These are phyloP conservation scores for Naganishia albida DNA, from an alignment of 1,284 basidiomycete genomes.

Conservation along the genomic window DNA sequence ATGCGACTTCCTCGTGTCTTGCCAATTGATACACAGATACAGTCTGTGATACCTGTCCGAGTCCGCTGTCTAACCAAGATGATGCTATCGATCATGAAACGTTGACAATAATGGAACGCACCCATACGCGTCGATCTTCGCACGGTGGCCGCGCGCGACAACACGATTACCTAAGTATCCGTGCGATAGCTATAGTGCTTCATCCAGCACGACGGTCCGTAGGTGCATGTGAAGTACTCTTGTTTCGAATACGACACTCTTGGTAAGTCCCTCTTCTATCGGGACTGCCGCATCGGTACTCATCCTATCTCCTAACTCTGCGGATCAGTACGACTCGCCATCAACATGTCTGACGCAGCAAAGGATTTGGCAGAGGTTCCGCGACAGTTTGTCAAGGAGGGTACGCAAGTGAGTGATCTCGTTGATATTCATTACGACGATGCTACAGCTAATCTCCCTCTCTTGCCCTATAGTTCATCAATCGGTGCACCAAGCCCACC, in stretches of 20 bases:
- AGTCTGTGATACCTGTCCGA: not conserved
- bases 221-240: no score
- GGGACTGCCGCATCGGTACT: no score
- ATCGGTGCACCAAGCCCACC: slow-evolving; percentile 95
- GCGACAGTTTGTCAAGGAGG: slow-evolving; percentile 88
- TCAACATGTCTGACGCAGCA: slow-evolving; percentile 62
- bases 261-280: no score
- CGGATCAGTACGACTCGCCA: not conserved
- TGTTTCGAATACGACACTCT: no score
- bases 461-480: slow-evolving; percentile 77
- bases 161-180: no score
- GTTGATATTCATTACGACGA: slow-evolving; percentile 31
- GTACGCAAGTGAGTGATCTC: slow-evolving; percentile 72
- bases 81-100: slow-evolving; percentile 15
- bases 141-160: not conserved
- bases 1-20: not conserved
- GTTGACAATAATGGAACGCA: not conserved
- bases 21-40: not conserved
- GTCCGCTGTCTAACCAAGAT: not conserved
- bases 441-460: not conserved
- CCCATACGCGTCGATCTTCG: not conserved
- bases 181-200: not conserved
- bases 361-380: slow-evolving; percentile 89
- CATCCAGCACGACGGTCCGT: not conserved
- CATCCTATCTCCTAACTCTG: no score